Conservation (phyloP, 23 red algal genomes). For the Pyropia yezoensis region DNA sequence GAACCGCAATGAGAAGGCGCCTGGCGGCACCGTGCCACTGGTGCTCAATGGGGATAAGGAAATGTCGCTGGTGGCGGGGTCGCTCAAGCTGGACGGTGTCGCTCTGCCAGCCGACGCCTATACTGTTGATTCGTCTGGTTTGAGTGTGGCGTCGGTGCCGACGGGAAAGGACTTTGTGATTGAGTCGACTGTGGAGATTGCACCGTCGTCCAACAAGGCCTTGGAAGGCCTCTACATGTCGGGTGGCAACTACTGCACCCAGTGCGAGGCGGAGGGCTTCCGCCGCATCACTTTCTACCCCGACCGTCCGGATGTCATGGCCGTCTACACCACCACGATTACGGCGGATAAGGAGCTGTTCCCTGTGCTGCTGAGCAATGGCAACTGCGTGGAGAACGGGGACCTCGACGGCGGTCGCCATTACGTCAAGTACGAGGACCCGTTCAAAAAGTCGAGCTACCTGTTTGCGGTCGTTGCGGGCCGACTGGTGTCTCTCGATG, state of each 20-base stretch:
- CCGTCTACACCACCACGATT: conserved; percentile 56
- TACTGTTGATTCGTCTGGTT: conserved; percentile 1
- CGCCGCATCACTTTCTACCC: conserved; percentile 78
- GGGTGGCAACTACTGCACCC: conserved; percentile 81
- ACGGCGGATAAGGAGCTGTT: conserved; percentile 32
- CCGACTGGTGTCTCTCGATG: conserved; percentile 47
- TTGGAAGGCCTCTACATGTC: conserved; percentile 89
- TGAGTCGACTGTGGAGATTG: conserved; percentile 45
- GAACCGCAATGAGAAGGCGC: conserved; percentile 1
- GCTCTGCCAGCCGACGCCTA: conserved; percentile 32
- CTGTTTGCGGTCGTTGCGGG: conserved; percentile 96
- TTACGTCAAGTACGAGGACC: conserved; percentile 77
- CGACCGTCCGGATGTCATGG: conserved; percentile 95
- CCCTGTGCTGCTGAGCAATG: conserved; percentile 91
- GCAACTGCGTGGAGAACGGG: conserved; percentile 54
- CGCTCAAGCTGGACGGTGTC: conserved; percentile 44
- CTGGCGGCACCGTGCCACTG: conserved; percentile 13
- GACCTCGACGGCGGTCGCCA: conserved; percentile 28
- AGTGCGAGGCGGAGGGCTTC: conserved; percentile 98
- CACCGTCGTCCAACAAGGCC: conserved; percentile 70
- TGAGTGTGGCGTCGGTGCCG: conserved; percentile 28
- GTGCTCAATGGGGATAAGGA: conserved; percentile 46
- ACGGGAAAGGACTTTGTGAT: conserved; percentile 23
- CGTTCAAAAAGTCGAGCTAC: conserved; percentile 81
- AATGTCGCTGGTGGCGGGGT: conserved; percentile 29